Percentiles rank a stretch among this genome's conserved stretches.
Evolutionary conservation across 1,139 yeast genomes (phyloP).

Genomic region (Lodderomyces orthopsilosis): DNA sequence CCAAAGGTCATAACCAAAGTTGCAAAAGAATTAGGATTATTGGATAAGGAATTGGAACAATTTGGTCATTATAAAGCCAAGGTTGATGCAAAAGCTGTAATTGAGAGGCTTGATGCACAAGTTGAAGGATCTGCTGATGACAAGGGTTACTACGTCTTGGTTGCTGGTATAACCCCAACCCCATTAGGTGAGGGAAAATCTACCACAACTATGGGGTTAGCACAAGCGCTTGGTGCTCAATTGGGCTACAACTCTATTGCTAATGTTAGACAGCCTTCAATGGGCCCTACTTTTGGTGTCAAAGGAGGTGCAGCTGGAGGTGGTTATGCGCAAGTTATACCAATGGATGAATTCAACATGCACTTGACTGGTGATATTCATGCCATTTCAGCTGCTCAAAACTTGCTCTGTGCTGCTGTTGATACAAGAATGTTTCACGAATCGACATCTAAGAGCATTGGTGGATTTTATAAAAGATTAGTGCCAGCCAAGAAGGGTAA

Average conservation of each 20-base stretch:
- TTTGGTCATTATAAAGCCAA: slow-evolving; percentile 77
- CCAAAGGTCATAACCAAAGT: slow-evolving; percentile 65
- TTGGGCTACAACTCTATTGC: slow-evolving; percentile 68
- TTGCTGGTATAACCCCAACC: slow-evolving; percentile 81
- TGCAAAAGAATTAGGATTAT: slow-evolving; percentile 64
- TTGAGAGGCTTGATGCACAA: slow-evolving; percentile 55
- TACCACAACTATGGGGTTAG: slow-evolving; percentile 76
- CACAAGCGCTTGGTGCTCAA: slow-evolving; percentile 79
- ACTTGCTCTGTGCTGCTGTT: slow-evolving; percentile 76
- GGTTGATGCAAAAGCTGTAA: slow-evolving; percentile 54
- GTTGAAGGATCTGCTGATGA: slow-evolving; percentile 44
- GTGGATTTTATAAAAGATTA: slow-evolving; percentile 64
- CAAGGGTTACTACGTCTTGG: slow-evolving; percentile 64
- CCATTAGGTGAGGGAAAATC: slow-evolving; percentile 84
- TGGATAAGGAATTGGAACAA: slow-evolving; percentile 62
- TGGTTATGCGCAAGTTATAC: slow-evolving; percentile 81
- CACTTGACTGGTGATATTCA: slow-evolving; percentile 85
- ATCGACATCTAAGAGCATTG: slow-evolving; percentile 61
- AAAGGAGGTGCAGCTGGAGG: slow-evolving; percentile 93
- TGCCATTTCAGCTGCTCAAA: slow-evolving; percentile 78
- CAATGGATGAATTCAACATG: slow-evolving; percentile 86
- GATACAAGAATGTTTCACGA: slow-evolving; percentile 86
- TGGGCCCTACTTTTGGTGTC: slow-evolving; percentile 88
- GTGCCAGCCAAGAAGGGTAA: slow-evolving; percentile 69
- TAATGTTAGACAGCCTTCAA: slow-evolving; percentile 79